A percentile compares a stretch with the other conserved stretches of the same genome.
phyloP scores from a whole-genome alignment of 1,139 yeast genomes.

The Yamadazyma aaseri region DNA sequence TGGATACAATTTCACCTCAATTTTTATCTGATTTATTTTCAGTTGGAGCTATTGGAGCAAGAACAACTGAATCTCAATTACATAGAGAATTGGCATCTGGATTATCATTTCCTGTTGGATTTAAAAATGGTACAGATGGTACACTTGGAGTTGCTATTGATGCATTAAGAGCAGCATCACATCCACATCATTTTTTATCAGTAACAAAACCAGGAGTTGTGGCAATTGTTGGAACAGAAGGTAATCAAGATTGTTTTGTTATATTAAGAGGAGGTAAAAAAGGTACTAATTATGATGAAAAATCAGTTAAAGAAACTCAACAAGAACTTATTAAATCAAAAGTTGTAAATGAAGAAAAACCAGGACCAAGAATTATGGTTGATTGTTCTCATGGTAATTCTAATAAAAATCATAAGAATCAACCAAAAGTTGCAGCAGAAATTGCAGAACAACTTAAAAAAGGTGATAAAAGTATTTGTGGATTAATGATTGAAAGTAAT shows the following conservation, averaged over 20 bases:
- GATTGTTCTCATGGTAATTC: constrained; percentile 98
- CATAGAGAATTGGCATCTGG: constrained; percentile 98
- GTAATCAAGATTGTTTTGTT: constrained; percentile 85
- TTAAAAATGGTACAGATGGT: constrained; percentile 98
- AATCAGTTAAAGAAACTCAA: constrained; percentile 67
- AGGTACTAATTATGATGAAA: constrained; percentile 88
- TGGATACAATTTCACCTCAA: constrained; percentile 98
- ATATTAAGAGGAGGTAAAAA: constrained; percentile 94
- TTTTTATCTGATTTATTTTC: constrained; percentile 87
- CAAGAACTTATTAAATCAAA: constrained; percentile 60
- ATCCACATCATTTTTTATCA: constrained; percentile 93
- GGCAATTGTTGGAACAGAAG: constrained; percentile 93
- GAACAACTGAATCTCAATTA: constrained; percentile 97
- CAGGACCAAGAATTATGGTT: constrained; percentile 80
- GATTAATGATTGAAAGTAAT: constrained; percentile 95
- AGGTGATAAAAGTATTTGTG: constrained; percentile 83
- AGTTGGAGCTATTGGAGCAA: constrained; percentile 97
- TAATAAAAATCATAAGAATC: constrained; percentile 83
- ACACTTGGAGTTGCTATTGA: constrained; percentile 89
- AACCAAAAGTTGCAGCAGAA: constrained; percentile 83
- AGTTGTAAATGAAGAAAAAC: constrained; percentile 43
- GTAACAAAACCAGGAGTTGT: constrained; percentile 96
- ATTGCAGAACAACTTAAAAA: constrained; percentile 73
- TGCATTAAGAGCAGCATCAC: constrained; percentile 89
- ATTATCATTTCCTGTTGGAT: constrained; percentile 94